These are phyloP conservation scores for Cladorrhinum sp. DNA, from an alignment of 2,329 filamentous ascomycete genomes.

Conservation along the genomic window DNA sequence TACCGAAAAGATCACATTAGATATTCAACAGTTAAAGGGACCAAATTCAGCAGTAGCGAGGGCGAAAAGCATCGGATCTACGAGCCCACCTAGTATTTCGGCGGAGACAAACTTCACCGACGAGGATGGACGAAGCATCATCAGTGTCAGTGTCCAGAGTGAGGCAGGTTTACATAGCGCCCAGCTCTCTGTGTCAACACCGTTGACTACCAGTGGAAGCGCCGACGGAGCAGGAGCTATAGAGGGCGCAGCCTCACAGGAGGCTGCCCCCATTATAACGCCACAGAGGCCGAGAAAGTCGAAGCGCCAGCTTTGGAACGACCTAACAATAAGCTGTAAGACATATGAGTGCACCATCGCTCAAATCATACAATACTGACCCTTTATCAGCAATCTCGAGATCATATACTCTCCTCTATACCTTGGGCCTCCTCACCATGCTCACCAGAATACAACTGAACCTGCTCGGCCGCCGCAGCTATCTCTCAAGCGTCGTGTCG, in stretches of 20 bases:
- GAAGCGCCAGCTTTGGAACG: conserved; percentile 94
- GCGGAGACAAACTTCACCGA: conserved; percentile 70
- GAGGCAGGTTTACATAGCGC: conserved; percentile 82
- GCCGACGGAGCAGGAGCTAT: conserved; percentile 24
- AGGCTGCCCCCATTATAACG: conserved; percentile 38
- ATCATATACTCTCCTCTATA: conserved; percentile 89
- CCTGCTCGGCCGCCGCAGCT: conserved; percentile 89
- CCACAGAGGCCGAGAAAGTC: conserved; percentile 60
- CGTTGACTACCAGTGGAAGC: conserved; percentile 38
- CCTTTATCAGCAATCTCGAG: conserved; percentile 70
- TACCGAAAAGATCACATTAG: conserved; percentile 87
- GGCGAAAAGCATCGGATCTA: conserved; percentile 46
- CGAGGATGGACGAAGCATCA: conserved; percentile 76
- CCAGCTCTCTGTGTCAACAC: conserved; percentile 61
- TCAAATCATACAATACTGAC: conserved; percentile 12
- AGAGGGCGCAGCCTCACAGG: conserved; percentile 26
- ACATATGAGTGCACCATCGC: conserved; percentile 36
- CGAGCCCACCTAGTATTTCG: conserved; percentile 57
- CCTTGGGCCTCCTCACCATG: conserved; percentile 81
- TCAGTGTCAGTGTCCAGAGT: conserved; percentile 62
- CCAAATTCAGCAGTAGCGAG: conserved; percentile 44
- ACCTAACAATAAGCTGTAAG: conserved; percentile 88
- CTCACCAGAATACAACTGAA: conserved; percentile 95
- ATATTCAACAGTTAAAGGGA: conserved; percentile 89
- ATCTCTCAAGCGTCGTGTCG: conserved; percentile 91